A percentile compares a stretch with the other conserved stretches of the same genome.
Evolutionary conservation across 805 yeast species (phyloP).

Genomic region (Kodamaea jinghongensis): DNA sequence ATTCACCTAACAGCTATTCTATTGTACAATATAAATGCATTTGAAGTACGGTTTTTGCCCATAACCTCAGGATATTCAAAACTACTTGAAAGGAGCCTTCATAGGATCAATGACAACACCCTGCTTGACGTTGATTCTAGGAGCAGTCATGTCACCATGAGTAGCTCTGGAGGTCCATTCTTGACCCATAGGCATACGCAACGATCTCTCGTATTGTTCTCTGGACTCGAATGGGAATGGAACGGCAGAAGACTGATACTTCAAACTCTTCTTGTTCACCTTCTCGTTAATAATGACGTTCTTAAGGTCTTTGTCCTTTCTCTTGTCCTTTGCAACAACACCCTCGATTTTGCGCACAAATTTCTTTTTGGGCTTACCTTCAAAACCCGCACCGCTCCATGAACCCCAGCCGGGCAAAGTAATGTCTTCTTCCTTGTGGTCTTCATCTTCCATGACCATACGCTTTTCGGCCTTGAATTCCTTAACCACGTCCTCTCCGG

Average conservation of each 20-base stretch:
- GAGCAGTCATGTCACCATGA: constrained; percentile 86
- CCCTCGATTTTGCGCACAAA: constrained; percentile 75
- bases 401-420: constrained; percentile 98
- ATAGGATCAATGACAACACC: constrained; percentile 91
- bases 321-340: constrained; percentile 62
- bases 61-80: too few species aligned
- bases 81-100: constrained; percentile 72
- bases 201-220: constrained; percentile 92
- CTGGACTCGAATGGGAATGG: constrained; percentile 92
- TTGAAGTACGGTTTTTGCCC: too few species aligned
- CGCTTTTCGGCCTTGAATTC: constrained; percentile 80
- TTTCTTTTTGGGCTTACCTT: constrained; percentile 52
- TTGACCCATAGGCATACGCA: constrained; percentile 95
- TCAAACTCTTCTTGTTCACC: constrained; percentile 76
- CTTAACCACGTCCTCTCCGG: constrained; percentile 89
- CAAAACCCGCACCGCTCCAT: constrained; percentile 73
- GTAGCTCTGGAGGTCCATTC: constrained; percentile 92
- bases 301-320: constrained; percentile 73
- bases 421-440: constrained; percentile 79
- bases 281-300: constrained; percentile 89
- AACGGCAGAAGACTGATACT: constrained; percentile 84
- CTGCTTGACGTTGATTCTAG: constrained; percentile 79
- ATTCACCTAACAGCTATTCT: too few species aligned
- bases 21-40: too few species aligned
- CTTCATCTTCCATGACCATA: constrained; percentile 68